Conservation (phyloP, 345 rosid genomes). For the Sisymbrium irio region DNA sequence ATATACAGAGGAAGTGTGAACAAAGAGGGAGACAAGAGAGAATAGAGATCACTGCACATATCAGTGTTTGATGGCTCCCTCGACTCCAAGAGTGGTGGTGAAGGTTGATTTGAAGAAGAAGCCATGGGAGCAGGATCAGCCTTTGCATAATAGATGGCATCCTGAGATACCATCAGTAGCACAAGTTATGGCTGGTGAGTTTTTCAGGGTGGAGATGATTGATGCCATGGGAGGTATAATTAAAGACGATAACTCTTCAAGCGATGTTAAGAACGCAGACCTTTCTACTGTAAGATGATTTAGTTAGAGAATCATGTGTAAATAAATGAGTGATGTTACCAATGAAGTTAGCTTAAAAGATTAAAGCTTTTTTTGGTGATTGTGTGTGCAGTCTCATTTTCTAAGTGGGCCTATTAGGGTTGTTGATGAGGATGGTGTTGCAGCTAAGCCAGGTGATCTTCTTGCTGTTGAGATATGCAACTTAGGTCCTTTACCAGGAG, state of each 20-base stretch:
- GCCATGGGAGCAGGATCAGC: conserved; percentile 61
- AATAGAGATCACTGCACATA: background rate
- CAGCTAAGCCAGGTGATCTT: conserved; percentile 78
- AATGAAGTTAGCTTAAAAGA: background rate
- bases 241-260: conserved; percentile 59
- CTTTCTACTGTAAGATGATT: conserved; percentile 48
- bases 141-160: conserved; percentile 84
- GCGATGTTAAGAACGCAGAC: conserved; percentile 49
- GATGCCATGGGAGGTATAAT: conserved; percentile 67
- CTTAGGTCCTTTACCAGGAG: conserved; percentile 81
- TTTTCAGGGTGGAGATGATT: conserved; percentile 65
- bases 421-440: conserved; percentile 57
- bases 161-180: conserved; percentile 60
- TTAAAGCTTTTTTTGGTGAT: background rate
- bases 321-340: background rate
- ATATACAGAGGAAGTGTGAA: background rate
- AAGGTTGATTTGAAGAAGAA: conserved; percentile 64
- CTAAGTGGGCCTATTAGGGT: conserved; percentile 78
- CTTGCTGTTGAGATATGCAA: conserved; percentile 82
- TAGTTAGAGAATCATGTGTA: background rate
- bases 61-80: conserved; percentile 48
- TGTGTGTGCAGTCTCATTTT: conserved; percentile 56
- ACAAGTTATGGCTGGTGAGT: conserved; percentile 47
- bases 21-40: background rate
- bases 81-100: conserved; percentile 52